Evolutionary conservation across 108 stramenopile species (phyloP).

Genomic region (Aurantiochytrium sp.): DNA sequence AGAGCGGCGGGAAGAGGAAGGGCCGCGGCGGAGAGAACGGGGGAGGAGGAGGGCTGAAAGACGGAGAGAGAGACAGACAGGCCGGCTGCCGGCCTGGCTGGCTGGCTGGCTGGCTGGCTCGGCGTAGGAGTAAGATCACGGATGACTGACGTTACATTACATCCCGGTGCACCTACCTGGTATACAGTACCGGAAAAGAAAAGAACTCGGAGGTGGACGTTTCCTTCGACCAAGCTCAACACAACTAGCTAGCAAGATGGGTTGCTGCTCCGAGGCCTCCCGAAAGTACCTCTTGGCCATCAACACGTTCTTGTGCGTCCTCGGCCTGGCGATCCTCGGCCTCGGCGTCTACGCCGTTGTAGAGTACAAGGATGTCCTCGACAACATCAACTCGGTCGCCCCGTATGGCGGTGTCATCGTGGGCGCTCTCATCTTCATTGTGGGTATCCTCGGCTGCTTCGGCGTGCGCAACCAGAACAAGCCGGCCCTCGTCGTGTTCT

Average conservation of each 20-base stretch:
- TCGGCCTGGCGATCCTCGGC: neutral
- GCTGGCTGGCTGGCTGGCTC: too few species aligned
- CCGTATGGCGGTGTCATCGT: neutral
- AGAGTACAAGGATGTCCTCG: neutral
- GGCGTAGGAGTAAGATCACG: too few species aligned
- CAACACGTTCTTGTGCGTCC: neutral
- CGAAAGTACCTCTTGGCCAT: neutral
- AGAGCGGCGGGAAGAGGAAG: too few species aligned
- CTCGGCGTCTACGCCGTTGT: neutral
- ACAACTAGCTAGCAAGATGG: neutral
- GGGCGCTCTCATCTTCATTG: neutral
- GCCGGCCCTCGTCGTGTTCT: neutral
- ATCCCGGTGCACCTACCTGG: too few species aligned
- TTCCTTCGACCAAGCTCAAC: neutral
- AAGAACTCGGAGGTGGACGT: too few species aligned
- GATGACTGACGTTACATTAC: too few species aligned
- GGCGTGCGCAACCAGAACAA: neutral
- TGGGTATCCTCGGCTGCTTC: neutral
- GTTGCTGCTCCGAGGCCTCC: neutral
- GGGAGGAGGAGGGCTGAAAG: too few species aligned
- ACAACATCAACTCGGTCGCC: neutral
- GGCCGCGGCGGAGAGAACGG: too few species aligned
- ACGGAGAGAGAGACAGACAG: too few species aligned
- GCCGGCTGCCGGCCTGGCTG: too few species aligned
- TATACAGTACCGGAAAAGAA: too few species aligned